Conservation (phyloP, 2,329 filamentous ascomycete genomes). For the Trichophaea hybrida region DNA sequence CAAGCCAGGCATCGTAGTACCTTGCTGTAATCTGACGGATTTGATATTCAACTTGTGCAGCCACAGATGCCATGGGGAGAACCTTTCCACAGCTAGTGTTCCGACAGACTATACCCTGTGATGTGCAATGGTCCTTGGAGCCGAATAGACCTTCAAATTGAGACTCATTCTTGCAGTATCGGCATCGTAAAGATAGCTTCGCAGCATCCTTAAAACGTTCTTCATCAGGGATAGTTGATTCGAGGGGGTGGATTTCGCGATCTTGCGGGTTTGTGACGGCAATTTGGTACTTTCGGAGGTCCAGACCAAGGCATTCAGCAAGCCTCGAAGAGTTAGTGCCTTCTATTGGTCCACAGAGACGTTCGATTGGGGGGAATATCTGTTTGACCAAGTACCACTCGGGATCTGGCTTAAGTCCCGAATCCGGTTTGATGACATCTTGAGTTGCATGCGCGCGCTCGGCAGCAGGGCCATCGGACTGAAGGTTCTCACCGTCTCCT, state of each 20-base stretch:
- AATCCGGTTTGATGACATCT: constrained; percentile 66
- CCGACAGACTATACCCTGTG: constrained; percentile 61
- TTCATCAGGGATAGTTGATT: constrained; percentile 84
- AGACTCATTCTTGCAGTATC: constrained; percentile 57
- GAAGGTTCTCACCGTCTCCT: constrained; percentile 42
- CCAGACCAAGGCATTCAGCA: constrained; percentile 84
- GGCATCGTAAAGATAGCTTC: constrained; percentile 64
- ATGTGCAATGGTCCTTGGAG: constrained; percentile 47
- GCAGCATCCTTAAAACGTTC: constrained; percentile 74
- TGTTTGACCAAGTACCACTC: constrained; percentile 98
- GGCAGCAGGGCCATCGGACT: constrained; percentile 48
- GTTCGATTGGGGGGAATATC: constrained; percentile 93
- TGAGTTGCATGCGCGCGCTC: constrained; percentile 81
- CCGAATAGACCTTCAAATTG: constrained; percentile 60
- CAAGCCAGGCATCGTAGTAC: constrained; percentile 87
- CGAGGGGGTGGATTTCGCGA: constrained; percentile 72
- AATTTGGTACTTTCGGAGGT: constrained; percentile 73
- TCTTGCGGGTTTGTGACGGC: constrained; percentile 42
- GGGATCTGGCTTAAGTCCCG: constrained; percentile 69
- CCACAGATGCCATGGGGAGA: constrained; percentile 56
- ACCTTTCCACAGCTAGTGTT: constrained; percentile 46
- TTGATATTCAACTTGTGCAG: constrained; percentile 75
- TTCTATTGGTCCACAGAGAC: constrained; percentile 87
- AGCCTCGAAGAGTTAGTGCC: constrained; percentile 83
- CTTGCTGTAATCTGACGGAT: constrained; percentile 62